Evolutionary conservation across 2,329 filamentous ascomycete genomes (phyloP), one percentile per base, ranked within the genome.

Genomic region (Pseudocercospora crystallina): DNA sequence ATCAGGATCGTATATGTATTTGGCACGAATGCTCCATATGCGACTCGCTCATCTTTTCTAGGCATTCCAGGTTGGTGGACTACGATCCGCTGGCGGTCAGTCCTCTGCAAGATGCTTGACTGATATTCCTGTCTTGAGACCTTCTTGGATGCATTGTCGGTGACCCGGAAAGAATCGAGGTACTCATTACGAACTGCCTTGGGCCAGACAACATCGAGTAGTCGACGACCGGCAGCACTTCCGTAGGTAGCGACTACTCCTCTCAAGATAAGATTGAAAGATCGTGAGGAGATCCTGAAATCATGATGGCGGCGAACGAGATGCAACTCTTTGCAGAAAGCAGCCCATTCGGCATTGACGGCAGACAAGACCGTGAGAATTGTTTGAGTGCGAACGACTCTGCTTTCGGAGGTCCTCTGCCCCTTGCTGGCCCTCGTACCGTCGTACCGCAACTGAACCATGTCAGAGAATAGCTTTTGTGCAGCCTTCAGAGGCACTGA

Each of bases 201-300:
- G 20, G 63, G 78, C 73, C 79, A 83, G 49, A 70, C 65, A 32
- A 64, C 66, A 8, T 75, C 63, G 49, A 79, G 77, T 31, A 83
- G 57, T 3, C 60, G 66, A 49, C 69, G 74, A 51, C 78, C 83
- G 31, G 70, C 70, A 8, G 56, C 48, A 49, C 73, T 77, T 47
- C 77, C 78, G 40, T 76, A 73, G 0, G 69, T 69, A 26, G 76
- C 72, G 2, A 80, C 75, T 8, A 83, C 70, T n/a, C 77, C 80
- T 37, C 75, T 70, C 5, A 87, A 75, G 5, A 83, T 54, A 13
- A 63, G 60, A 53, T 82, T 77, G 70, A 83, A 82, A 5, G 76
- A 65, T 2, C 64, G 61, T 0, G 71, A 59, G 10, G 33, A 39
- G 8, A 65, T 41, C 11, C 17, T 34, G 37, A 64, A 58, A 17